Base-by-base conservation (phyloP, 1,139 yeast genomes). In the Yamadazyma mexicana region DNA sequence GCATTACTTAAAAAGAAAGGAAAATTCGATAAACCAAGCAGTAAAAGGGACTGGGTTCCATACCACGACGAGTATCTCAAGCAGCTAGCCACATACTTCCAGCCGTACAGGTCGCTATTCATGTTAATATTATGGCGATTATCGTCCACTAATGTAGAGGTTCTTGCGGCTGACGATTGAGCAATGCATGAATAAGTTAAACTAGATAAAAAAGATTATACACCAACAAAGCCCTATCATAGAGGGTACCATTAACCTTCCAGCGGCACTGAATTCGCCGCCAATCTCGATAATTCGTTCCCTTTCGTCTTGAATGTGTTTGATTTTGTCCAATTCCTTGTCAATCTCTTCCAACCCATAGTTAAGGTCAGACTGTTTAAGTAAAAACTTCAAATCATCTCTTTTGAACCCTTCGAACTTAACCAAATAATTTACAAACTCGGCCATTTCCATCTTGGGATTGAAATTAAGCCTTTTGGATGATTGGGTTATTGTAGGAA, bases 41-140 rank as follows among this genome's bases (percentile, higher is more conserved):
- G 70, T 49, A 70, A 67, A 40, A 53, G 79, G 35, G 76, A 71
- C 47, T 81, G 87, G 87, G 62, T 59, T n/a, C 79, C 83, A 1
- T 64, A 74, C 31, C 83, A 81, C 46, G 87, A 83, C 47, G 81
- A 74, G 42, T 68, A 78, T 37, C 72, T 79, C 33, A 69, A 76
- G 38, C 66, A 67, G 31, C 68, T 82, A 28, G 87, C 89, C 0
- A 69, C 73, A 28, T 55, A 59, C 39, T 88, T 81, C 55, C 59
- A 64, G 35, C 97, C 97, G 0, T 83, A 82, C 56, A 65, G 83
- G 46, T 74, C 86, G 20, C 75, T 81, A 3, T 75, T 86, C 40
- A 87, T 85, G 85, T 58, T 85, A 57, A 52, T 87, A 5, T 61
- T 87, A 51, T 89, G 96, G 96, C 69, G 88, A 48, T 55, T 84